Percentiles rank a stretch among this genome's conserved stretches.
Conservation (phyloP, 495 filamentous ascomycete genomes). For the Trichoderma erinaceum region DNA sequence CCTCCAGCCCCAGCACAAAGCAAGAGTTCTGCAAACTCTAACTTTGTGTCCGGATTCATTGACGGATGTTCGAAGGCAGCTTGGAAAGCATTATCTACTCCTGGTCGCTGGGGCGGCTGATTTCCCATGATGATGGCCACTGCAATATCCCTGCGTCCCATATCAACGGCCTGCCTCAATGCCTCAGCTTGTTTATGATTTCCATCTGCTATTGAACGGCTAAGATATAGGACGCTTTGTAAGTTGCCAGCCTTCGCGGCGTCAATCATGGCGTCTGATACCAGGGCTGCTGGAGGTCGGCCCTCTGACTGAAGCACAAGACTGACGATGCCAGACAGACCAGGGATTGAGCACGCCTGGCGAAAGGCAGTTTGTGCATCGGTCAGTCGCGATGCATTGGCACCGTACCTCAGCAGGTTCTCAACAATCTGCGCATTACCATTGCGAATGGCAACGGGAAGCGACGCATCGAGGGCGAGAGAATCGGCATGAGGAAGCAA, state of each 20-base stretch:
- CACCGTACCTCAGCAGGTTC: conserved; percentile 38
- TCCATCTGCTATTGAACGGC: conserved; percentile 39
- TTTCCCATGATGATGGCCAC: conserved; percentile 40
- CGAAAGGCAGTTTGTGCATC: conserved; percentile 41
- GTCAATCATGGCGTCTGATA: conserved; percentile 40
- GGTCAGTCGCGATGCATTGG: conserved; percentile 30
- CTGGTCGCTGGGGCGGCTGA: conserved; percentile 33
- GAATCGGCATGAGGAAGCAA: conserved; percentile 38
- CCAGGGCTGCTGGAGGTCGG: conserved; percentile 27
- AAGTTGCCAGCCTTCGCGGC: conserved; percentile 38
- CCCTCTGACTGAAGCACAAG: conserved; percentile 40
- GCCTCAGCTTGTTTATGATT: conserved; percentile 39
- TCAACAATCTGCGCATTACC: conserved; percentile 30
- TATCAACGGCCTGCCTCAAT: conserved; percentile 35
- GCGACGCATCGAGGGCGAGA: conserved; percentile 31
- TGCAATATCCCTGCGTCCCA: conserved; percentile 37
- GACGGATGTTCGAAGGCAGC: conserved; percentile 32
- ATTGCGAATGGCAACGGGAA: conserved; percentile 37
- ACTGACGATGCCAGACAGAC: conserved; percentile 34
- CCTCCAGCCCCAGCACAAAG: conserved; percentile 42
- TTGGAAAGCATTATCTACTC: conserved; percentile 35
- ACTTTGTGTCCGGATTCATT: conserved; percentile 38
- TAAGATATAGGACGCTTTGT: conserved; percentile 38
- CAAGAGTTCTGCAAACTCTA: conserved; percentile 37
- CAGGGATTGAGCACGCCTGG: conserved; percentile 34